phyloP scores from a whole-genome alignment of 345 rosid genomes.

The Eucalyptus erythrocorys region DNA sequence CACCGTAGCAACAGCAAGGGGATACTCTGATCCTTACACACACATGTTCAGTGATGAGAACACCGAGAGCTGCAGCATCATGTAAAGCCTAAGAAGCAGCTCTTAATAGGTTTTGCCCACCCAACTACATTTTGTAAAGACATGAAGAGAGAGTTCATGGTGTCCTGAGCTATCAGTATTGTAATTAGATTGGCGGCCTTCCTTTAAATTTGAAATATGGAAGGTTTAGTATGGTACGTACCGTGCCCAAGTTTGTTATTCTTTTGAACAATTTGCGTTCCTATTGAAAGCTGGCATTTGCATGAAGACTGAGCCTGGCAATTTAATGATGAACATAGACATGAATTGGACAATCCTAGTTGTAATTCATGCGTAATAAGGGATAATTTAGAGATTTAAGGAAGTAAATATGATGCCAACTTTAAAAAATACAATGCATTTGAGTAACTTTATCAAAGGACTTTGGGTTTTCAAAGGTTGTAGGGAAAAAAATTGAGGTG shows the following conservation, averaged over 20 bases:
- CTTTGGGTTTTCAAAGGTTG: background rate
- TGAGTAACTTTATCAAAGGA: background rate
- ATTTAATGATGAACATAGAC: background rate
- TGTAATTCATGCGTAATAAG: background rate
- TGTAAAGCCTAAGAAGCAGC: slow-evolving; percentile 26
- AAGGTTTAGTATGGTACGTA: background rate
- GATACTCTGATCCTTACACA: slow-evolving; percentile 40
- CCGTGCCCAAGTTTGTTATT: background rate
- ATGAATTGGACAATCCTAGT: background rate
- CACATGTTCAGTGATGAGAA: slow-evolving; percentile 90
- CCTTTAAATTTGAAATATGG: background rate
- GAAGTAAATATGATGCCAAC: background rate
- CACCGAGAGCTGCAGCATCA: slow-evolving; percentile 70
- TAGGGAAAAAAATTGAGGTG: background rate
- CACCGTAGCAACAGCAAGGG: slow-evolving; percentile 17
- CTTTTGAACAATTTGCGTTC: background rate
- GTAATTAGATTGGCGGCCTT: background rate
- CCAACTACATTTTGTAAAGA: background rate
- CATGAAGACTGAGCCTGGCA: background rate
- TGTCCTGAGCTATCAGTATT: background rate
- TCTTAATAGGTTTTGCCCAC: background rate
- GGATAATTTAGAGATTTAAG: background rate
- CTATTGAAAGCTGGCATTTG: background rate
- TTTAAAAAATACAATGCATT: background rate
- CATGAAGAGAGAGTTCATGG: background rate